phyloP scores from a whole-genome alignment of 352 stramenopile species.

The Pythium apleroticum region DNA sequence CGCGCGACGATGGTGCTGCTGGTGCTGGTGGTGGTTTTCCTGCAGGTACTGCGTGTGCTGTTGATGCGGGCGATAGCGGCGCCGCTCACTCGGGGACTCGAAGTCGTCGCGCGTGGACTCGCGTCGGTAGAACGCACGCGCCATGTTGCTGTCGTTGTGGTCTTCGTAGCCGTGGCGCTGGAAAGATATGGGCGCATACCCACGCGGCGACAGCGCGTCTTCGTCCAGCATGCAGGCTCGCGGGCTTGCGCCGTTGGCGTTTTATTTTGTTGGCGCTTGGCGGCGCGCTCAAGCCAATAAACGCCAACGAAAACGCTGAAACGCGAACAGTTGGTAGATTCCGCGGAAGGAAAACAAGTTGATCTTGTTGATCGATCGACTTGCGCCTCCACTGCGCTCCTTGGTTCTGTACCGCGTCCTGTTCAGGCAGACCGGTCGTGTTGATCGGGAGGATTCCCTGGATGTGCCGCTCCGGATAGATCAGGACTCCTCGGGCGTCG shows the following conservation, averaged over 20 bases:
- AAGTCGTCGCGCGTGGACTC: slow-evolving; percentile 1
- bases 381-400: too few species aligned
- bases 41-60: background rate
- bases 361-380: background rate
- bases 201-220: background rate
- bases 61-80: background rate
- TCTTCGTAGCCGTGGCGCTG: background rate
- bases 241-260: background rate
- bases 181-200: background rate
- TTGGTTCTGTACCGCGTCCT: background rate
- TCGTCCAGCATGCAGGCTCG: slow-evolving; percentile 1
- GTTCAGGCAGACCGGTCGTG: background rate
- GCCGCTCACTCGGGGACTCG: background rate
- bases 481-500: background rate
- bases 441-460: background rate
- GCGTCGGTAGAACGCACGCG: background rate
- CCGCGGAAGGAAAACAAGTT: slow-evolving; percentile 4
- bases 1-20: background rate
- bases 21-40: background rate
- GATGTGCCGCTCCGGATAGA: slow-evolving; percentile 2
- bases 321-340: slow-evolving; percentile 1
- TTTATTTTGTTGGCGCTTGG: background rate
- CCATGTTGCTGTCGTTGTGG: background rate
- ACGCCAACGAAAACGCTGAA: slow-evolving; percentile 5
- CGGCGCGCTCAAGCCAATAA: background rate